phyloP scores from a whole-genome alignment of 768 basidiomycete species.

The Mycena alexandri region DNA sequence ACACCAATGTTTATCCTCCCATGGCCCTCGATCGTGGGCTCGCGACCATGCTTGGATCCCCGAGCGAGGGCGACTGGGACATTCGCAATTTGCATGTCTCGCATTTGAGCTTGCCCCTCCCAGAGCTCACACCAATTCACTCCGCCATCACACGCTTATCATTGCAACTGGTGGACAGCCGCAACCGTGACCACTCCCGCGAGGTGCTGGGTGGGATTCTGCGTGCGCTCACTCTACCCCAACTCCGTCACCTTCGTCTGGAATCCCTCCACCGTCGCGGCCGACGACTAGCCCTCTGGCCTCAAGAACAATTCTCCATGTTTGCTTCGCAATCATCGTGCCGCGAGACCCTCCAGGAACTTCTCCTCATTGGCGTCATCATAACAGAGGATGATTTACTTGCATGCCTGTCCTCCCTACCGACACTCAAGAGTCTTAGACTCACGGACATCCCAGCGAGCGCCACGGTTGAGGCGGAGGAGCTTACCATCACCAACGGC shows the following conservation, averaged over 20 bases:
- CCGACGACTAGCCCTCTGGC: neutral
- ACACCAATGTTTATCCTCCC: neutral
- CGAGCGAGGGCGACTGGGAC: neutral
- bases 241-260: neutral
- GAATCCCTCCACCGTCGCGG: neutral
- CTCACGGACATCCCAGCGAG: neutral
- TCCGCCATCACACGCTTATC: no score
- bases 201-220: neutral
- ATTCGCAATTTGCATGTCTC: neutral
- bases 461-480: neutral
- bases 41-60: neutral
- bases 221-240: neutral
- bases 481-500: neutral
- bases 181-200: no score
- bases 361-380: neutral
- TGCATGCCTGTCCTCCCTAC: neutral
- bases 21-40: neutral
- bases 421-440: neutral
- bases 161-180: no score
- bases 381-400: neutral
- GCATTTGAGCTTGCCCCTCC: no score
- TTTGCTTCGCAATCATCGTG: neutral
- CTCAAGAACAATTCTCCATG: neutral
- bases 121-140: neutral
- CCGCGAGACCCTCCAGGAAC: neutral